Conservation (phyloP, 169 alveolate genomes). For the Cytauxzoon felis region DNA sequence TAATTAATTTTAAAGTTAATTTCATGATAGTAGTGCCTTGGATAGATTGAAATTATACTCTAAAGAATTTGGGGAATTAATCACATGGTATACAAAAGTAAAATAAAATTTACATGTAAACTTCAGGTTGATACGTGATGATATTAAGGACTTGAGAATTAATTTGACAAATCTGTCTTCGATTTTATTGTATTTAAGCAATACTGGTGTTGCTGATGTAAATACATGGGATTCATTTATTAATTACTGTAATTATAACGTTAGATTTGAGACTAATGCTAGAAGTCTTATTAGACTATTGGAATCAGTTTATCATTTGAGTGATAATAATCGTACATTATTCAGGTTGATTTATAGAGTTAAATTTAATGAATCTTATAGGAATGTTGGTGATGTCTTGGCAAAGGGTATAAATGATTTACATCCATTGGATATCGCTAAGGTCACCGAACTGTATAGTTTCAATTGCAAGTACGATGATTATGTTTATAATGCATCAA, state of each 20-base stretch:
- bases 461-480: too few species aligned
- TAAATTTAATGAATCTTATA: background rate
- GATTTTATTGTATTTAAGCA: constrained; percentile 22
- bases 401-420: background rate
- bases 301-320: constrained; percentile 13
- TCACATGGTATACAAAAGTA: constrained; percentile 8
- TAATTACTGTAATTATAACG: background rate
- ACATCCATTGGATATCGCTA: constrained; percentile 7
- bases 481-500: background rate
- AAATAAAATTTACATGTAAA: background rate
- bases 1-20: too few species aligned
- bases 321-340: background rate
- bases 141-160: background rate
- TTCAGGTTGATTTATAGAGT: background rate
- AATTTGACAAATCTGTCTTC: constrained; percentile 10
- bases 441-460: too few species aligned
- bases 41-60: constrained; percentile 27
- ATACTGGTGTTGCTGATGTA: constrained; percentile 22
- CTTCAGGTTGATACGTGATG: background rate
- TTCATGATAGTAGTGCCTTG: constrained; percentile 45
- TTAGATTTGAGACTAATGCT: constrained; percentile 2
- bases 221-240: constrained; percentile 25
- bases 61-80: constrained; percentile 28
- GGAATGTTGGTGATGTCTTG: constrained; percentile 3
- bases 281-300: constrained; percentile 20